Evolutionary conservation across 1,139 yeast species (phyloP).

Genomic region (Hyphopichia fennica): DNA sequence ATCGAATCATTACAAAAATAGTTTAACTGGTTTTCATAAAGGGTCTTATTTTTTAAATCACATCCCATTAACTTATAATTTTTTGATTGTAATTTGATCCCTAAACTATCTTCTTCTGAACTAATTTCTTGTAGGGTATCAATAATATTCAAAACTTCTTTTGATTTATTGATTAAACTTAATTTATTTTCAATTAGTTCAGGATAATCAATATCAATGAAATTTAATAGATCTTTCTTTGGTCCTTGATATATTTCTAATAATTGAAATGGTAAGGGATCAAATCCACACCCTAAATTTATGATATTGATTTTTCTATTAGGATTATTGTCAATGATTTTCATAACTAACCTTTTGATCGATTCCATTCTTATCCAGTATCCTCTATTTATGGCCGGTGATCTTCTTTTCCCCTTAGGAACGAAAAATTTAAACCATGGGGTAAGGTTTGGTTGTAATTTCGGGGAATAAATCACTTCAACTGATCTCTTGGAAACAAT

Average conservation of each 20-base stretch:
- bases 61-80: conserved; percentile 69
- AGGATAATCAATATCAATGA: conserved; percentile 76
- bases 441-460: conserved; percentile 36
- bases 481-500: conserved; percentile 83
- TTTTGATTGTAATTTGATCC: conserved; percentile 25
- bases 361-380: conserved; percentile 83
- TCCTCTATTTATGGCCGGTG: conserved; percentile 82
- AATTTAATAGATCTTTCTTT: conserved; percentile 36
- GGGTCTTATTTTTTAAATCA: conserved; percentile 54
- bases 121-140: conserved; percentile 23
- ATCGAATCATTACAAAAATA: conserved; percentile 23
- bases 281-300: conserved; percentile 82
- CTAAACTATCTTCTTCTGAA: conserved; percentile 7
- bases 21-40: conserved; percentile 40
- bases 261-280: conserved; percentile 72
- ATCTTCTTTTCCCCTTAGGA: conserved; percentile 63
- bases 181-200: conserved; percentile 59
- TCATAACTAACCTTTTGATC: conserved; percentile 51
- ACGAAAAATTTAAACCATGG: conserved; percentile 71
- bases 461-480: conserved; percentile 57
- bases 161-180: conserved; percentile 47
- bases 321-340: conserved; percentile 33
- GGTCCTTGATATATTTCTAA: conserved; percentile 25
- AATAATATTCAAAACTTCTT: conserved; percentile 48
- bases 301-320: conserved; percentile 42